Base-by-base conservation (phyloP, 1,284 basidiomycete genomes). In the Microbotryum intermedium region DNA sequence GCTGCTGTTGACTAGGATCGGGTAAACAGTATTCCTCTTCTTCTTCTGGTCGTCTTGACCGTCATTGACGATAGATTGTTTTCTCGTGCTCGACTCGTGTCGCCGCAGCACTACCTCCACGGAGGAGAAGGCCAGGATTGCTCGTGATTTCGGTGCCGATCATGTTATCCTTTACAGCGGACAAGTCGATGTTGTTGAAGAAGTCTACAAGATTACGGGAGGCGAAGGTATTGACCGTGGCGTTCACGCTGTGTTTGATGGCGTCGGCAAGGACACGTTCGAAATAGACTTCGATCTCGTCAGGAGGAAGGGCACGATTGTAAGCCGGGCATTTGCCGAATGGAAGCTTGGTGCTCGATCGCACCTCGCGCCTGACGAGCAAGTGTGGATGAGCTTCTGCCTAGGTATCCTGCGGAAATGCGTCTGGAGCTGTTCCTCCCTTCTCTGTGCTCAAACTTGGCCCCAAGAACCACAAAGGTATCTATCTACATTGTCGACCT, bases 251-350 rank as follows among this genome's bases (percentile, higher is more conserved):
- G 81, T 93, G 43, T 95, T 87, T 72, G 93, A 98, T 74, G 45
- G 93, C 48, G 90, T 98, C 26, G 94, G 94, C 10, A 91, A 87
- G 76, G 87, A 90, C 73, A 93, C 90, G 80, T 88, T 71, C 55
- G 70, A 70, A 1, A 66, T 59, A 16, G 66, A 70, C 55, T 70
- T 72, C 58, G 69, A 69, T 6, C 51, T 71, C 20, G 26, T 67
- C 3, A 23, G 62, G 20, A 47, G 66, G 39, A 72, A 70, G 61
- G 71, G 67, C 10, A 79, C 78, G 4, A 75, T 97, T 44, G 86
- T 93, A n/a, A 85, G 84, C 10, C 84, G 13, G 34, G 18, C 34
- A 16, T 13, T 16, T 16, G 18, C 11, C 3, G 18, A 34, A 34
- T 16, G 13, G 34, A 39, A 39, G 34, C 34, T 39, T 16, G 11